Base-by-base conservation (phyloP, 768 basidiomycete species). In the Russula abietina region DNA sequence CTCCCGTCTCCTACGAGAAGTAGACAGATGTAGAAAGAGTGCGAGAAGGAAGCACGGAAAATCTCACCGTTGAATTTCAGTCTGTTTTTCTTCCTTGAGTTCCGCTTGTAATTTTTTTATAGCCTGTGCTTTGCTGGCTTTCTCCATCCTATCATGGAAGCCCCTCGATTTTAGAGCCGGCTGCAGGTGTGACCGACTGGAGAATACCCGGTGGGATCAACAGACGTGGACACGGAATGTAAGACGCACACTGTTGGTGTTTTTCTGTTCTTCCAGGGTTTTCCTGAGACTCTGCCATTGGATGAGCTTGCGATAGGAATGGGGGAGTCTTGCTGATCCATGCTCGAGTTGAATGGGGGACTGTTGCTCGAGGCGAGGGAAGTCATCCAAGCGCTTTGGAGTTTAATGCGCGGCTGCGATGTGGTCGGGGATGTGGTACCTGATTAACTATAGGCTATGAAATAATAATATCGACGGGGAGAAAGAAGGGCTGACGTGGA, bases 71-170 rank as follows among this genome's bases (percentile, higher is more conserved):
- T 79, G 76, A 52, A 79, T 75, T 69, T 91, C 90, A 4, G 84
- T 81, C 67, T 80, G 75, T 69, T 90, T 91, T 72, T 92, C 91
- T 51, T 88, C 85, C 71, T 83, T 87, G 66, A 93, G 79, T 66
- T 91, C 90, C 11, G 72, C 69, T 73, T 91, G 78, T 33, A 93
- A 76, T 71, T 87, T 85, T 73, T 89, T 92, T 64, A 88, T 80
- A 22, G 91, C 87, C 43, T 78, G 77, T 22, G 81, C 81, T 69
- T 82, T 83, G 70, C 82, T 82, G 28, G 83, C 83, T 70, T 84
- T 83, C 63, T 82, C 78, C 81, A 90, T 89, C 41, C 91, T 79
- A 38, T 82, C 80, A 59, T 83, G 79, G 84, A 87, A 91, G 46
- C 69, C 77, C 72, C 79, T 86, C 2, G 86, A 80, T 73, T 85